phyloP scores from a whole-genome alignment of 2,329 filamentous ascomycete genomes.

The Ascochyta fabae region DNA sequence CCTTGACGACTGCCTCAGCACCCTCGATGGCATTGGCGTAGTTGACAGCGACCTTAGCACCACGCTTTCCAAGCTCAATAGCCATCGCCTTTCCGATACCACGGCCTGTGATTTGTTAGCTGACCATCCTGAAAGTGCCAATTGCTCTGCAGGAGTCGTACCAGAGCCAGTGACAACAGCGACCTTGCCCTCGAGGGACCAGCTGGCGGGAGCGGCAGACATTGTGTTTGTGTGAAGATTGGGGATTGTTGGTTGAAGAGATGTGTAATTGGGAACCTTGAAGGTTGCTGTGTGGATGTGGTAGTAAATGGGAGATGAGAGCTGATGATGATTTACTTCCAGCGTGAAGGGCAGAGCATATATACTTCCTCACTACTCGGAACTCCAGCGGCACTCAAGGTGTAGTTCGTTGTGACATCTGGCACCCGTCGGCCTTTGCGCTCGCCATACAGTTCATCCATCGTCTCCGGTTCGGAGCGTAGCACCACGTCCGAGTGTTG shows the following conservation, averaged over 20 bases:
- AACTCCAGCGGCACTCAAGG: slow-evolving; percentile 38
- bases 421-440: slow-evolving; percentile 26
- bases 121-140: not conserved
- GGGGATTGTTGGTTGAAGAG: slow-evolving; percentile 20
- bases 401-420: slow-evolving; percentile 30
- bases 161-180: slow-evolving; percentile 61
- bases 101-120: slow-evolving; percentile 54
- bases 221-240: slow-evolving; percentile 41
- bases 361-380: slow-evolving; percentile 42
- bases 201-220: slow-evolving; percentile 53
- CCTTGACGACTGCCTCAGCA: slow-evolving; percentile 69
- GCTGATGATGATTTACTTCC: slow-evolving; percentile 29
- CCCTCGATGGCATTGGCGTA: slow-evolving; percentile 70
- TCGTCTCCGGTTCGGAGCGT: slow-evolving; percentile 39
- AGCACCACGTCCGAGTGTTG: slow-evolving; percentile 31
- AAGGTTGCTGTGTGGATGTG: slow-evolving; percentile 23
- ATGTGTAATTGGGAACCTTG: slow-evolving; percentile 8
- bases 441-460: slow-evolving; percentile 28
- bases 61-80: slow-evolving; percentile 68
- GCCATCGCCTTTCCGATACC: slow-evolving; percentile 73
- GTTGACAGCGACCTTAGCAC: slow-evolving; percentile 71
- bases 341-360: slow-evolving; percentile 32
- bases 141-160: slow-evolving; percentile 30
- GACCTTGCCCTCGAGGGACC: slow-evolving; percentile 61
- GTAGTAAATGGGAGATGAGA: slow-evolving; percentile 20